Conservation (phyloP, 768 basidiomycete genomes). For the Kockovaella imperatae region DNA sequence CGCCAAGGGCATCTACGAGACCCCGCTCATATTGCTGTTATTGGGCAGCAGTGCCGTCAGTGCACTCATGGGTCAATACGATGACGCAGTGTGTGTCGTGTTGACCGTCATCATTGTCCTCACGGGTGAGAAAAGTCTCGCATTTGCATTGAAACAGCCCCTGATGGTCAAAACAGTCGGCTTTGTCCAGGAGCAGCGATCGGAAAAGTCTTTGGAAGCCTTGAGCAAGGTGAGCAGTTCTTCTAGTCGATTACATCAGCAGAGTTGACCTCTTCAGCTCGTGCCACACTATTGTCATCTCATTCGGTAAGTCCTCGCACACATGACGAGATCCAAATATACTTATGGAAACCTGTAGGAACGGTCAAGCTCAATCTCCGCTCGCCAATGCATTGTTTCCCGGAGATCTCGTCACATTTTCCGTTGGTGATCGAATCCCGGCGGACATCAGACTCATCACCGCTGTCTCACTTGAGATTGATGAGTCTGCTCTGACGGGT, state of each 20-base stretch:
- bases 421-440: conserved; percentile 86
- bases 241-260: not conserved
- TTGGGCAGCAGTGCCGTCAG: conserved; percentile 85
- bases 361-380: conserved; percentile 63
- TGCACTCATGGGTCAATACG: conserved; percentile 86
- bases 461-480: conserved; percentile 82
- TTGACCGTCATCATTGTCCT: conserved; percentile 87
- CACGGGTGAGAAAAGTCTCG: conserved; percentile 56
- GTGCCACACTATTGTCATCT: conserved; percentile 96
- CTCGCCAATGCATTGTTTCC: conserved; percentile 96
- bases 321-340: not conserved
- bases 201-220: conserved; percentile 88
- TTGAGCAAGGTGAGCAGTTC: conserved; percentile 58
- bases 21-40: conserved; percentile 79
- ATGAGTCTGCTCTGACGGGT: conserved; percentile 90
- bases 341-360: conserved; percentile 41
- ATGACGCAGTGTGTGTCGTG: conserved; percentile 88
- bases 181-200: conserved; percentile 89
- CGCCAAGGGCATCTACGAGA: conserved; percentile 90
- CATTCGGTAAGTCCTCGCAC: conserved; percentile 50
- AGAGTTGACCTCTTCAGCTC: conserved; percentile 46
- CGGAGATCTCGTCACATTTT: conserved; percentile 81
- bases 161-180: conserved; percentile 54
- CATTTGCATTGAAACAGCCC: not conserved
- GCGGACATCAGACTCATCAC: conserved; percentile 79